A percentile compares a stretch with the other conserved stretches of the same genome.
phyloP scores from a whole-genome alignment of 495 filamentous ascomycete species.

The Neurospora hispaniola region DNA sequence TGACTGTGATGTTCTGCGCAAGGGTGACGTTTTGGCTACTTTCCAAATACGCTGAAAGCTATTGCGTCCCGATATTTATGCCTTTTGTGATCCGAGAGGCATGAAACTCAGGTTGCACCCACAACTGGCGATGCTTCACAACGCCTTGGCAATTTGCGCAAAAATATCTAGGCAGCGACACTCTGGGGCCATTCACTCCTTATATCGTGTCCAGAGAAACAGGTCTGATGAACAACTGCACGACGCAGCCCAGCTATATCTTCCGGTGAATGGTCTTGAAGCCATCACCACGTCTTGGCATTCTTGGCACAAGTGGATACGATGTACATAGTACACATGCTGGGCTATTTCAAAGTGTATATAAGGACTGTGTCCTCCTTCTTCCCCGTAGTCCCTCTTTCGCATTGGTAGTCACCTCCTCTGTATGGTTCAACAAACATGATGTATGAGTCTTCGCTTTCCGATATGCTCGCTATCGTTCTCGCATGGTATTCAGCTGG shows the following conservation, averaged over 20 bases:
- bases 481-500: not conserved
- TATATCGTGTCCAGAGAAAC: not conserved
- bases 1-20: not conserved
- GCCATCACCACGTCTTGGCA: too few species aligned
- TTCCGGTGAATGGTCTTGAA: not conserved
- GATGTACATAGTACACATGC: too few species aligned
- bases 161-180: not conserved
- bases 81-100: not conserved
- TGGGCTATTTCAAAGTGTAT: too few species aligned
- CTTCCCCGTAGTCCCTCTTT: too few species aligned
- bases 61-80: not conserved
- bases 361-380: too few species aligned
- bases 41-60: not conserved
- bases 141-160: not conserved
- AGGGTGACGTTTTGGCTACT: not conserved
- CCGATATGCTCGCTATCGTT: not conserved
- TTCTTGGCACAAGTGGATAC: too few species aligned
- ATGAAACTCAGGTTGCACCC: not conserved
- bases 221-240: not conserved
- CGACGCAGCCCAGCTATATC: not conserved
- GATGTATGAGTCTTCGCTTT: not conserved
- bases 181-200: not conserved
- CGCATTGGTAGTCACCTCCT: too few species aligned
- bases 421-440: too few species aligned
- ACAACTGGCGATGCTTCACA: not conserved